Evolutionary conservation across 2,329 filamentous ascomycete genomes (phyloP).

Genomic region (Penicillium expansum): DNA sequence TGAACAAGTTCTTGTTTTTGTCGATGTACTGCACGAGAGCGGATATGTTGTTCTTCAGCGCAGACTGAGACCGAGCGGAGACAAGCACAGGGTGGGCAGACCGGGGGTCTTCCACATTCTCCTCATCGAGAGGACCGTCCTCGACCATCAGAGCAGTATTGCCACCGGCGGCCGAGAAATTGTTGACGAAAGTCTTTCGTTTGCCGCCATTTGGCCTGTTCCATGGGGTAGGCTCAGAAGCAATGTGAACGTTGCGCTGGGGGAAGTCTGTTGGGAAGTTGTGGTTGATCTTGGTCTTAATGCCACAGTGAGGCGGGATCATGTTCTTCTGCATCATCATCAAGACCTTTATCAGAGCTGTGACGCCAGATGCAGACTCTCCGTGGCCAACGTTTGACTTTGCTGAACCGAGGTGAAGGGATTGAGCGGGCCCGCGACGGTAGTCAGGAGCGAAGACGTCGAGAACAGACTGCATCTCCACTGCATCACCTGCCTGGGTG

Average conservation of each 20-base stretch:
- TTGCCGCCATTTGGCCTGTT: slow-evolving; percentile 27
- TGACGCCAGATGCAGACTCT: slow-evolving; percentile 59
- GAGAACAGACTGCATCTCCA: slow-evolving; percentile 76
- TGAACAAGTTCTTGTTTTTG: slow-evolving; percentile 42
- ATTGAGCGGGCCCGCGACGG: slow-evolving; percentile 47
- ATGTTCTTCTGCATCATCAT: slow-evolving; percentile 39
- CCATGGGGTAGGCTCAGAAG: slow-evolving; percentile 48
- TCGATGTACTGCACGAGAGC: slow-evolving; percentile 56
- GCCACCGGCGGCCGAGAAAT: slow-evolving; percentile 69
- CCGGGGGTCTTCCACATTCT: slow-evolving; percentile 49
- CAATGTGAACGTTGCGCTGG: slow-evolving; percentile 44
- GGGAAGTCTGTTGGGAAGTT: slow-evolving; percentile 46
- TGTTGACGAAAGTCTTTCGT: slow-evolving; percentile 57
- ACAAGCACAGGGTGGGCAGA: slow-evolving; percentile 58
- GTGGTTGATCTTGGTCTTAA: slow-evolving; percentile 46
- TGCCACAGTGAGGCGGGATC: slow-evolving; percentile 36
- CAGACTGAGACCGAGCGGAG: slow-evolving; percentile 53
- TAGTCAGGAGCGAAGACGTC: slow-evolving; percentile 58
- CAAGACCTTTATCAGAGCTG: slow-evolving; percentile 36
- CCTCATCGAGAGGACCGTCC: slow-evolving; percentile 46
- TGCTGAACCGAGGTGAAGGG: slow-evolving; percentile 60
- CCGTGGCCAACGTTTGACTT: slow-evolving; percentile 66
- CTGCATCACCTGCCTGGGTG: slow-evolving; percentile 78
- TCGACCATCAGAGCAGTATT: slow-evolving; percentile 67
- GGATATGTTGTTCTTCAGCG: slow-evolving; percentile 56